phyloP scores from a whole-genome alignment of 257 asterid species.

The Solanum okadae region DNA sequence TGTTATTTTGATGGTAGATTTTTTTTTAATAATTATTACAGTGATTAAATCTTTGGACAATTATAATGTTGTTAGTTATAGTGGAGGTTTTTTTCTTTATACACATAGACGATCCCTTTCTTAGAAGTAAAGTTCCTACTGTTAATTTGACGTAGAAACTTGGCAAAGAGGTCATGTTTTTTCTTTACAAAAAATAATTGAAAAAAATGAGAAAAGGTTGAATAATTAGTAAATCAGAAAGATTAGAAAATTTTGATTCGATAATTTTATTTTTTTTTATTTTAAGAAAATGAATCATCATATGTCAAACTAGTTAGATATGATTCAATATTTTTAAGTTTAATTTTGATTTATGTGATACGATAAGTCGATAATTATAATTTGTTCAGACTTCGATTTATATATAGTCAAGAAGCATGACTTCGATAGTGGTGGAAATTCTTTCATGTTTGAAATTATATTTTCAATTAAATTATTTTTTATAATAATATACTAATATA shows the following conservation, averaged over 20 bases:
- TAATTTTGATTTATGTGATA: not conserved
- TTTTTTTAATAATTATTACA: not conserved
- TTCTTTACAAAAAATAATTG: not conserved
- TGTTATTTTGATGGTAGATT: not conserved
- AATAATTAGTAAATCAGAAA: not conserved
- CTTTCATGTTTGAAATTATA: not conserved
- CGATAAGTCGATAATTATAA: not conserved
- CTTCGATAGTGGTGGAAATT: not conserved
- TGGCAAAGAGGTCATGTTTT: not conserved
- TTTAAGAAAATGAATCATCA: no score
- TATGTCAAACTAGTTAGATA: not conserved
- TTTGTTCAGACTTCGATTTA: not conserved
- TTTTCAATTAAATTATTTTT: not conserved
- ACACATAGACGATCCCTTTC: not conserved
- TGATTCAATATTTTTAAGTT: not conserved
- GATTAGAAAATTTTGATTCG: not conserved
- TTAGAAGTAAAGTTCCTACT: not conserved
- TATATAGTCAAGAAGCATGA: not conserved
- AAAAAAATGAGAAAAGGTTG: not conserved
- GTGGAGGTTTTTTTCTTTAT: not conserved
- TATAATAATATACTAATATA: not conserved
- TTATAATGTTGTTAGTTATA: not conserved
- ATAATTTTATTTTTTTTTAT: not conserved
- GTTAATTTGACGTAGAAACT: not conserved
- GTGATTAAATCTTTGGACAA: not conserved